Percentiles rank a stretch among this genome's conserved stretches.
Evolutionary conservation across 1,139 yeast species (phyloP).

Genomic region (Diutina catenulata): DNA sequence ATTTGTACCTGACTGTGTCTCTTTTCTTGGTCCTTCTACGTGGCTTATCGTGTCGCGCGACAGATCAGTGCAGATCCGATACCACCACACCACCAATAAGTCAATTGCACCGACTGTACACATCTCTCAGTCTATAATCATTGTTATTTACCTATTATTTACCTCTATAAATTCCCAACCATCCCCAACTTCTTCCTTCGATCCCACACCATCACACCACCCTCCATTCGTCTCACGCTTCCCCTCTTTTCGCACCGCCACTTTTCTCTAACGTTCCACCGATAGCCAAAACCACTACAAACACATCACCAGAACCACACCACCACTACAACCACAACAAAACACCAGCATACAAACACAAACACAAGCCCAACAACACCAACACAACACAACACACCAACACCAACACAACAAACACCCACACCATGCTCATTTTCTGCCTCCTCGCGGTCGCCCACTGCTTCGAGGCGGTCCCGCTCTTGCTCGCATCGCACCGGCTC

Average conservation of each 20-base stretch:
- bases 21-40: too few relatives aligned
- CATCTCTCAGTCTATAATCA: too few relatives aligned
- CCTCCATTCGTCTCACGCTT: background rate
- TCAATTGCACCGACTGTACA: too few relatives aligned
- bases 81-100: too few relatives aligned
- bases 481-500: slow-evolving; percentile 31
- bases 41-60: too few relatives aligned
- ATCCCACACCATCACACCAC: background rate
- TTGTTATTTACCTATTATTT: too few relatives aligned
- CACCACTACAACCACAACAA: background rate
- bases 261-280: slow-evolving; percentile 14
- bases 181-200: too few relatives aligned
- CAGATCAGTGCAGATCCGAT: too few relatives aligned
- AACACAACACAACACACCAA: background rate
- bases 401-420: background rate
- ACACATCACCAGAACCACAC: slow-evolving; percentile 4
- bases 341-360: background rate
- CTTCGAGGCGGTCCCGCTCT: slow-evolving; percentile 20
- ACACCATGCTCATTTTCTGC: background rate
- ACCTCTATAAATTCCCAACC: too few relatives aligned
- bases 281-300: slow-evolving; percentile 6
- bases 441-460: slow-evolving; percentile 6
- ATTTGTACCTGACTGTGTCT: too few relatives aligned
- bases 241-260: slow-evolving; percentile 1
- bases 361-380: background rate